These are phyloP conservation scores for Macrophomina pseudophaseolina DNA, from an alignment of 2,329 filamentous ascomycete genomes.

Conservation along the genomic window DNA sequence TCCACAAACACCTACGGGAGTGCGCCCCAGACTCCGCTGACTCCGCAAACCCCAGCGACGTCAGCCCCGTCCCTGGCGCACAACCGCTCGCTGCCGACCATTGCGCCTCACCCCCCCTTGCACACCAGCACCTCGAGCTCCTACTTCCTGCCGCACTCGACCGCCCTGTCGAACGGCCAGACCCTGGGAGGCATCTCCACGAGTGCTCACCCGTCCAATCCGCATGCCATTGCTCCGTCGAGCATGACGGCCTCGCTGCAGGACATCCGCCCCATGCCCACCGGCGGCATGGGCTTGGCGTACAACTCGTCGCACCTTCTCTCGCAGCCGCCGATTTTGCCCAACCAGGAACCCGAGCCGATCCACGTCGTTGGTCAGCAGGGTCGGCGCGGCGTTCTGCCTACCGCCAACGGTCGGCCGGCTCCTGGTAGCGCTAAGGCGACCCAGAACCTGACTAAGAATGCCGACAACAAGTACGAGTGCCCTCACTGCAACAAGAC, in stretches of 20 bases:
- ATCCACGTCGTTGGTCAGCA: conserved; percentile 96
- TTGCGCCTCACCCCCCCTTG: conserved; percentile 42
- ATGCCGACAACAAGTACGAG: conserved; percentile 96
- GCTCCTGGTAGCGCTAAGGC: conserved; percentile 80
- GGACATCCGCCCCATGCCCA: conserved; percentile 48
- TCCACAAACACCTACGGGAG: conserved; percentile 28
- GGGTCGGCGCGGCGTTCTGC: conserved; percentile 87
- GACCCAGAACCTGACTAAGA: conserved; percentile 87
- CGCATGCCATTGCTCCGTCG: conserved; percentile 36
- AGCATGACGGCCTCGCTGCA: conserved; percentile 41
- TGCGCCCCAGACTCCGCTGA: conserved; percentile 37
- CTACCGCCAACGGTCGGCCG: conserved; percentile 85
- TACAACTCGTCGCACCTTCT: conserved; percentile 42
- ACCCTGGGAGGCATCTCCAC: conserved; percentile 40
- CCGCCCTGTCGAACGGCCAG: conserved; percentile 41
- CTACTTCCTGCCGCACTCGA: conserved; percentile 38
- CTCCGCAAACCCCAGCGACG: conserved; percentile 39
- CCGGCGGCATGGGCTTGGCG: conserved; percentile 44
- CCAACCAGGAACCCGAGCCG: conserved; percentile 61
- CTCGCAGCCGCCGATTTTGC: conserved; percentile 38
- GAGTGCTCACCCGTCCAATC: conserved; percentile 41
- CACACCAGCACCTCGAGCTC: conserved; percentile 45
- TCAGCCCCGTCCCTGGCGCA: conserved; percentile 36
- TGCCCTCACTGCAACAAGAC: conserved; percentile 99
- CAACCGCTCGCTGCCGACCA: conserved; percentile 40